Base-by-base conservation (phyloP, 805 yeast species). In the Saccharomycopsis amapae region DNA sequence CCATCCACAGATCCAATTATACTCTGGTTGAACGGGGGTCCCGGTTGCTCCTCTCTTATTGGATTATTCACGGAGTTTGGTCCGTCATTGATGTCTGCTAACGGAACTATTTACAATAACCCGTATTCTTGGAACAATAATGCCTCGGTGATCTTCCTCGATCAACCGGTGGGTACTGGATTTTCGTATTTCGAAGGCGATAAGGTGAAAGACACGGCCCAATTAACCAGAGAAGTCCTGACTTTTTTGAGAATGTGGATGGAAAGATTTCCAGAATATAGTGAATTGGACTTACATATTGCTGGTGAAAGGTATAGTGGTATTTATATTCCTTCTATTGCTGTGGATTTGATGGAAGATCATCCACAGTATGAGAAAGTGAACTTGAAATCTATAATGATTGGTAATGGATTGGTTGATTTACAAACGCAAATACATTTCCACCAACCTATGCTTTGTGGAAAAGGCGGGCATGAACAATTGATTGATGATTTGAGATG, bases 391-490 rank as follows among this genome's bases (percentile, higher is more conserved):
- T 85, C 96, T 3, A 80, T 89, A 15, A 60, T 90, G 61, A 89
- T 89, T 58, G 97, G 97, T 52, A 89, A 89, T 62, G 97, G 97
- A 44, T 76, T 89, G 55, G 86, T 95, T 30, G 95, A 87, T 62
- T 82, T 95, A 2, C 68, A 82, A 49, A 72, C 75, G 37, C 96
- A 88, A 69, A 80, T 81, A 58, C 74, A 75, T 48, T 79, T 79
- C 63, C 88, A 86, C 60, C 78, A 82, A 62, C 95, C 94, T 53
- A 89, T 90, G 97, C 95, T 95, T 3, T 90, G 97, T 65, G 93
- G 95, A 44, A 62, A 73, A 54, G 95, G 96, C 53, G 51, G 50
- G 10, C 79, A 79, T 57, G 81, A 81, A 18, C 69, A 89, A 15
- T 86, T 87, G 2, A 68, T 87, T 53, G 67, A 74, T 15, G 79